phyloP scores from a whole-genome alignment of 345 rosid species.

The Syzygium aromaticum region DNA sequence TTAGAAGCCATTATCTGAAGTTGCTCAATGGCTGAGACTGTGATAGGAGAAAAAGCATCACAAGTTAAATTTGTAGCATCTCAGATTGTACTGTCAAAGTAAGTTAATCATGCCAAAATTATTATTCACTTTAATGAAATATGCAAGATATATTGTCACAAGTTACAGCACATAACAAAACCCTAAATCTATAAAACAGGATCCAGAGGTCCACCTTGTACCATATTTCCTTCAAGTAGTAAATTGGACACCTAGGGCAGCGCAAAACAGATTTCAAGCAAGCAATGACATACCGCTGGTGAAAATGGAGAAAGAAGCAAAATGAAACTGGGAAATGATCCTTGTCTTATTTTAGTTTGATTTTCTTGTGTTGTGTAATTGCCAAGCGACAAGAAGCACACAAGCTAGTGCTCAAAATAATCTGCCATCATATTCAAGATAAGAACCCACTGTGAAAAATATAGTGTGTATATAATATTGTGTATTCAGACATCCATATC shows the following conservation, averaged over 20 bases:
- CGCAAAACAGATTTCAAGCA: not conserved
- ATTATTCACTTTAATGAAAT: not conserved
- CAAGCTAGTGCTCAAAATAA: not conserved
- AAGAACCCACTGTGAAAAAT: not conserved
- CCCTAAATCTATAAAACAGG: not conserved
- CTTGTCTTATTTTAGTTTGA: not conserved
- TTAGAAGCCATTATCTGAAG: conserved; percentile 98
- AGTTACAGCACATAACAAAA: not conserved
- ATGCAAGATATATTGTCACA: not conserved
- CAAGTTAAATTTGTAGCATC: not conserved
- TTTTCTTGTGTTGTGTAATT: not conserved
- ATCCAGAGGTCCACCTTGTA: not conserved
- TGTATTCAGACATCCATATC: not conserved
- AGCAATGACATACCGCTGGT: not conserved
- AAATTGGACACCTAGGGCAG: not conserved
- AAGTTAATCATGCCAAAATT: not conserved
- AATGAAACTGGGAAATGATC: not conserved
- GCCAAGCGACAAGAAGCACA: not conserved
- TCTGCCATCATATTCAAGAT: not conserved
- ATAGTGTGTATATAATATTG: not conserved
- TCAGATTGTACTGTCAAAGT: not conserved
- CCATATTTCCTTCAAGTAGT: not conserved
- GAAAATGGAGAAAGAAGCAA: not conserved
- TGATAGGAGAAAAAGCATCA: conserved; percentile 2
- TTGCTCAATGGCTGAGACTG: conserved; percentile 99